Percentiles rank a stretch among this genome's conserved stretches.
Evolutionary conservation across 2,329 filamentous ascomycete species (phyloP).

Genomic region (Graphiopsis chlorocephala): DNA sequence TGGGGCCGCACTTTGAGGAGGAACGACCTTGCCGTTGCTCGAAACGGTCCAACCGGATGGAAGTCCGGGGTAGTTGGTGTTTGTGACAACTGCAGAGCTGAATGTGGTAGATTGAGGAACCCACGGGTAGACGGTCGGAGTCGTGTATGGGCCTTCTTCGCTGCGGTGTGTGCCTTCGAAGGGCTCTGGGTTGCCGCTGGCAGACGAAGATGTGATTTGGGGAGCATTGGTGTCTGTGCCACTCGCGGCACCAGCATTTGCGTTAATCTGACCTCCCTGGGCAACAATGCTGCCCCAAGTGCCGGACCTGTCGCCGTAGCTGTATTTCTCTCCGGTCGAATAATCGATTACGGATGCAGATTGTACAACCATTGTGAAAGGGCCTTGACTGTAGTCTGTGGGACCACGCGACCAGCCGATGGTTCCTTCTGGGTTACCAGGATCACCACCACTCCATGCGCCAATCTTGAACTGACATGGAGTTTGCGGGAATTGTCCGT

Average conservation of each 20-base stretch:
- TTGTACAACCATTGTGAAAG: slow-evolving; percentile 82
- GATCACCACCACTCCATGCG: slow-evolving; percentile 86
- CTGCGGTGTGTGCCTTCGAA: slow-evolving; percentile 62
- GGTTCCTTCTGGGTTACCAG: slow-evolving; percentile 74
- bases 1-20: slow-evolving; percentile 61
- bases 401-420: slow-evolving; percentile 85
- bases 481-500: slow-evolving; percentile 83
- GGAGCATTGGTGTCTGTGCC: slow-evolving; percentile 57
- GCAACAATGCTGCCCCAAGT: slow-evolving; percentile 79
- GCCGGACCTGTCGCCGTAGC: slow-evolving; percentile 74
- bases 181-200: slow-evolving; percentile 62
- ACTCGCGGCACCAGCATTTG: slow-evolving; percentile 50
- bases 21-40: slow-evolving; percentile 73
- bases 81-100: slow-evolving; percentile 38
- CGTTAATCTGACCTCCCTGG: slow-evolving; percentile 68
- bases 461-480: slow-evolving; percentile 95
- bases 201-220: slow-evolving; percentile 59
- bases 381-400: slow-evolving; percentile 79
- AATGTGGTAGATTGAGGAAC: slow-evolving; percentile 49
- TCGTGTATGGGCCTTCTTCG: slow-evolving; percentile 49
- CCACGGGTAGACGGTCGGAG: slow-evolving; percentile 68
- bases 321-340: slow-evolving; percentile 83
- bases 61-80: slow-evolving; percentile 55
- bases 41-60: slow-evolving; percentile 81
- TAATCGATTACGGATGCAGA: slow-evolving; percentile 81